Conservation (phyloP, 345 rosid species). For the Iberis pinnata region DNA sequence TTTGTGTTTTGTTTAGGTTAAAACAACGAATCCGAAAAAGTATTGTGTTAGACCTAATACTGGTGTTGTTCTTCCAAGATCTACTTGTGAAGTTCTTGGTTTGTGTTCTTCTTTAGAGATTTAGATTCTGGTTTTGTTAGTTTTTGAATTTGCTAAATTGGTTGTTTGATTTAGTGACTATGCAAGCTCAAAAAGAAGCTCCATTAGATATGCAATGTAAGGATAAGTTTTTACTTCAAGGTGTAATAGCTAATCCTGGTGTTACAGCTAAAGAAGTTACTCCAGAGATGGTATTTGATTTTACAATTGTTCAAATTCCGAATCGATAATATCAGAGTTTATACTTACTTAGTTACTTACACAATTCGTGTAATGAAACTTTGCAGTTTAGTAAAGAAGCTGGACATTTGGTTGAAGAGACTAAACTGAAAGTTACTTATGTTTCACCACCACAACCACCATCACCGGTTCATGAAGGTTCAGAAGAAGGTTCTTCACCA, state of each 20-base stretch:
- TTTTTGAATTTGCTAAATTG: background rate
- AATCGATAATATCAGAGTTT: no score
- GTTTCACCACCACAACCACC: slow-evolving; percentile 69
- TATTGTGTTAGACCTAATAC: slow-evolving; percentile 52
- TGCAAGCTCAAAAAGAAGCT: slow-evolving; percentile 89
- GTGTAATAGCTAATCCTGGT: slow-evolving; percentile 51
- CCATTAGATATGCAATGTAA: slow-evolving; percentile 78
- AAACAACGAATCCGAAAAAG: slow-evolving; percentile 43
- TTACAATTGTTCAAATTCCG: background rate
- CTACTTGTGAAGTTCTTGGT: slow-evolving; percentile 54
- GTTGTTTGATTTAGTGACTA: slow-evolving; percentile 45
- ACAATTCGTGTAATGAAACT: background rate
- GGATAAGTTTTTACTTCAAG: slow-evolving; percentile 85
- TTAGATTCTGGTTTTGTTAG: background rate
- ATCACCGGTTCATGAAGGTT: slow-evolving; percentile 83
- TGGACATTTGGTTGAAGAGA: slow-evolving; percentile 59
- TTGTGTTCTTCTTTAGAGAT: background rate
- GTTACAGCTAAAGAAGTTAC: slow-evolving; percentile 51
- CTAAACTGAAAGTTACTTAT: slow-evolving; percentile 63
- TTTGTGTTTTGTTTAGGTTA: slow-evolving; percentile 34
- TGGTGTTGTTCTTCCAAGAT: slow-evolving; percentile 51
- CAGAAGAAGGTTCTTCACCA: slow-evolving; percentile 83
- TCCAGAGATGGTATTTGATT: slow-evolving; percentile 53
- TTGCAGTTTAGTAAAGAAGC: slow-evolving; percentile 65
- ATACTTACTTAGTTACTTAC: background rate